phyloP scores from a whole-genome alignment of 495 filamentous ascomycete species.

The Aspergillus campestris region DNA sequence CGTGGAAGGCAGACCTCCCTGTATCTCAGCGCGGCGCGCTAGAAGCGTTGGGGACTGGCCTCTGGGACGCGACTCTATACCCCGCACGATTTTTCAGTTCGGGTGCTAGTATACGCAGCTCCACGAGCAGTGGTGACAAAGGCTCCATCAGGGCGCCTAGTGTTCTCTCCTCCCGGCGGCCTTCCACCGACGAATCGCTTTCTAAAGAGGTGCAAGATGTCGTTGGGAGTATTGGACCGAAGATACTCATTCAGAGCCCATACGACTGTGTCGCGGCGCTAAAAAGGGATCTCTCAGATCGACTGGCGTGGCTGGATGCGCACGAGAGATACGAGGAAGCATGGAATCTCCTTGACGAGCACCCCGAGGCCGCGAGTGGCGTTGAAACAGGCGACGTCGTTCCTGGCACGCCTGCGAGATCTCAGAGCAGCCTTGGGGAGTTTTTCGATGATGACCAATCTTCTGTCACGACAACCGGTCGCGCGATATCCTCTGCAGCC shows the following conservation, averaged over 20 bases:
- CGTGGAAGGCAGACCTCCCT: slow-evolving; percentile 52
- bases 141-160: slow-evolving; percentile 37
- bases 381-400: slow-evolving; percentile 46
- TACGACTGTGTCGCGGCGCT: slow-evolving; percentile 89
- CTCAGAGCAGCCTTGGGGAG: slow-evolving; percentile 54
- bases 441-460: slow-evolving; percentile 70
- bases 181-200: slow-evolving; percentile 20
- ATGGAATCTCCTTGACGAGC: slow-evolving; percentile 79
- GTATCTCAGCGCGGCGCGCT: slow-evolving; percentile 57
- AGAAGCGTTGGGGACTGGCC: slow-evolving; percentile 52
- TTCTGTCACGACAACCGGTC: slow-evolving; percentile 44
- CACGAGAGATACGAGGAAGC: slow-evolving; percentile 72
- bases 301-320: slow-evolving; percentile 74
- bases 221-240: slow-evolving; percentile 58
- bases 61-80: slow-evolving; percentile 78
- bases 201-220: slow-evolving; percentile 38
- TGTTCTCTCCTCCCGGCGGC: slow-evolving; percentile 31
- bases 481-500: slow-evolving; percentile 46
- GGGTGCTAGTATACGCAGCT: slow-evolving; percentile 71
- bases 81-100: slow-evolving; percentile 79
- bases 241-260: slow-evolving; percentile 92
- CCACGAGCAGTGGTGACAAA: slow-evolving; percentile 51
- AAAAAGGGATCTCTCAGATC: slow-evolving; percentile 74
- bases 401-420: slow-evolving; percentile 42
- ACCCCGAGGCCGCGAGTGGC: slow-evolving; percentile 50